Percentiles rank a stretch among this genome's conserved stretches.
Conservation (phyloP, 129 eudicot species). For the Gnaphalium uliginosum region DNA sequence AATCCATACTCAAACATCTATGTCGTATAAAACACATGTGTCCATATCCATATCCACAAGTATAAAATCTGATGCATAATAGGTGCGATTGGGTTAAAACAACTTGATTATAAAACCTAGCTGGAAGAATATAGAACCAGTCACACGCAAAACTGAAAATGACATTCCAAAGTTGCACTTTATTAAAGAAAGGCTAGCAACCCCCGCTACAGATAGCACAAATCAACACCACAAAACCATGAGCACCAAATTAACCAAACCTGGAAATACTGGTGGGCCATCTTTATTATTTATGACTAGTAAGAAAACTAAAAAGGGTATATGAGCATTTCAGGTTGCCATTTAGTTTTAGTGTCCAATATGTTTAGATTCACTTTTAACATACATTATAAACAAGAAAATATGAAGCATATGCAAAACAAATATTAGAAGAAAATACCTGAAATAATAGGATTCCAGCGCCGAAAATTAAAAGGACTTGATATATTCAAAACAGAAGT, state of each 20-base stretch:
- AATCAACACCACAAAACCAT: background rate
- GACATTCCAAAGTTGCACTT: background rate
- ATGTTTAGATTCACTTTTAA: background rate
- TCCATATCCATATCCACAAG: background rate
- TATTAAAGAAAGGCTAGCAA: background rate
- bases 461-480: conserved; percentile 73
- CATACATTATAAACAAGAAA: background rate
- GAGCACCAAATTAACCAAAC: background rate
- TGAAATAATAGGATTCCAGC: conserved; percentile 86
- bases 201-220: background rate
- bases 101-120: background rate
- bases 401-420: background rate
- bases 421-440: conserved; percentile 40
- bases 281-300: background rate
- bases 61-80: background rate
- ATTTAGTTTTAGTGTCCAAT: conserved; percentile 3
- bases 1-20: background rate
- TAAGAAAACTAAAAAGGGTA: background rate
- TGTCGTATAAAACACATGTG: background rate
- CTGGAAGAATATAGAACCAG: background rate
- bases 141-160: background rate
- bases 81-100: background rate
- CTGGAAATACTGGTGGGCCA: background rate
- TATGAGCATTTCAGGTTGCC: background rate
- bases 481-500: conserved; percentile 68